Percentiles rank a stretch among this genome's conserved stretches.
These are phyloP conservation scores for Chrysosporium keratinophilum DNA, from an alignment of 2,329 filamentous ascomycete species.

Conservation along the genomic window DNA sequence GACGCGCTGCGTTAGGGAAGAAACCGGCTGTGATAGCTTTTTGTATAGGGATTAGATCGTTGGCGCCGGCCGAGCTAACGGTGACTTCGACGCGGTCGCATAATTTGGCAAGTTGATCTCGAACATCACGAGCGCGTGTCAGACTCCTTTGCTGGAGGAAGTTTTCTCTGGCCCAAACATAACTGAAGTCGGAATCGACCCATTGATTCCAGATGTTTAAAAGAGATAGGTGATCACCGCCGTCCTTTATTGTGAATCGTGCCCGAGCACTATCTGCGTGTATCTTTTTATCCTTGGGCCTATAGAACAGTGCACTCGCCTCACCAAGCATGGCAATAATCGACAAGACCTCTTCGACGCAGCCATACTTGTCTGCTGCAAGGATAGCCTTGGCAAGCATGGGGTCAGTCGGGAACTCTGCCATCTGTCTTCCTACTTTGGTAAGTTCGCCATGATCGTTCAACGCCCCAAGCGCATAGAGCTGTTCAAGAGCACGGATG, in stretches of 20 bases:
- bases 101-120: conserved; percentile 82
- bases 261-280: conserved; percentile 84
- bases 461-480: conserved; percentile 81
- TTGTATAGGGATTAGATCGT: conserved; percentile 67
- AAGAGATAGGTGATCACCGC: conserved; percentile 78
- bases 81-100: conserved; percentile 87
- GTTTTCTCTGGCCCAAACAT: conserved; percentile 82
- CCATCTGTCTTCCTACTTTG: conserved; percentile 85
- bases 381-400: conserved; percentile 85
- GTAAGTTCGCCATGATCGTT: conserved; percentile 84
- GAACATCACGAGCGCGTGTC: conserved; percentile 77
- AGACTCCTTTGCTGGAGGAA: conserved; percentile 88
- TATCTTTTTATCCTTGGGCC: conserved; percentile 93
- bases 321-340: conserved; percentile 94
- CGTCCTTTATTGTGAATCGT: conserved; percentile 80
- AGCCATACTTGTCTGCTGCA: conserved; percentile 79
- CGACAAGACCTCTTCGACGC: conserved; percentile 82
- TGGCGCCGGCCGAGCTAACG: conserved; percentile 54
- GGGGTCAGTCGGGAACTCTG: conserved; percentile 84
- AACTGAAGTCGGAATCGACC: conserved; percentile 82
- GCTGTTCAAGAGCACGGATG: conserved; percentile 76
- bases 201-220: conserved; percentile 94
- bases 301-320: conserved; percentile 79
- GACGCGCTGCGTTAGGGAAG: conserved; percentile 80
- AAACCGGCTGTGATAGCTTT: conserved; percentile 85